phyloP scores from a whole-genome alignment of 495 filamentous ascomycete genomes.

The Staphylotrichum longicolle region DNA sequence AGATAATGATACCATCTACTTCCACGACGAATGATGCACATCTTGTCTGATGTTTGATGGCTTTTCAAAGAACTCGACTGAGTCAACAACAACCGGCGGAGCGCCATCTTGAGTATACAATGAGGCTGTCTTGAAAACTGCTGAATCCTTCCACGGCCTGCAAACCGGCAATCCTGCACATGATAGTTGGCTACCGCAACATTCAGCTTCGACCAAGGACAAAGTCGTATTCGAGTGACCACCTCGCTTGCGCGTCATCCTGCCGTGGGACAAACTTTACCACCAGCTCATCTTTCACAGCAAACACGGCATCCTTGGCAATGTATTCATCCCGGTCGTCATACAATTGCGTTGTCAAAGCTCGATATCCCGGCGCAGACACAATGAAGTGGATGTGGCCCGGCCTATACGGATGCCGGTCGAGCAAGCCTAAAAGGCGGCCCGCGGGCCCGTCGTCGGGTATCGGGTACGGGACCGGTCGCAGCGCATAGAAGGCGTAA shows the following conservation, averaged over 20 bases:
- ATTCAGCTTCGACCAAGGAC: conserved; percentile 31
- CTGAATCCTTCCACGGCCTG: neutral
- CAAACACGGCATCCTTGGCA: conserved; percentile 68
- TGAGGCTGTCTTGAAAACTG: neutral
- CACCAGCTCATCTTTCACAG: conserved; percentile 71
- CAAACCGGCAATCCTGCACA: neutral
- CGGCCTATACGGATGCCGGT: conserved; percentile 69
- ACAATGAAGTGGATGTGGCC: conserved; percentile 74
- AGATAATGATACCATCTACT: too few relatives aligned
- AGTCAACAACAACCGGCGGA: neutral
- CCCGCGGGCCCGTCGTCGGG: conserved; percentile 62
- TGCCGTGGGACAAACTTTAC: conserved; percentile 62
- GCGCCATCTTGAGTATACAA: neutral
- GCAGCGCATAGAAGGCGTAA: conserved; percentile 65
- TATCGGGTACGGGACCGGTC: conserved; percentile 71
- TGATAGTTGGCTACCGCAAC: neutral
- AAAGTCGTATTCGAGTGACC: conserved; percentile 60
- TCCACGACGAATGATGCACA: too few relatives aligned
- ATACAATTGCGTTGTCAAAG: conserved; percentile 72
- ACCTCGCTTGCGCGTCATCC: conserved; percentile 58
- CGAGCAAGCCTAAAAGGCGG: conserved; percentile 54
- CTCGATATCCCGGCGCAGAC: conserved; percentile 39
- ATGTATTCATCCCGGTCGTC: conserved; percentile 63
- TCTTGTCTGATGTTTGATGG: neutral
- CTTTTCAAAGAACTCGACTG: neutral